Evolutionary conservation across 2,329 filamentous ascomycete species (phyloP), one percentile per base, ranked within the genome.

Genomic region (Penicillium freii): DNA sequence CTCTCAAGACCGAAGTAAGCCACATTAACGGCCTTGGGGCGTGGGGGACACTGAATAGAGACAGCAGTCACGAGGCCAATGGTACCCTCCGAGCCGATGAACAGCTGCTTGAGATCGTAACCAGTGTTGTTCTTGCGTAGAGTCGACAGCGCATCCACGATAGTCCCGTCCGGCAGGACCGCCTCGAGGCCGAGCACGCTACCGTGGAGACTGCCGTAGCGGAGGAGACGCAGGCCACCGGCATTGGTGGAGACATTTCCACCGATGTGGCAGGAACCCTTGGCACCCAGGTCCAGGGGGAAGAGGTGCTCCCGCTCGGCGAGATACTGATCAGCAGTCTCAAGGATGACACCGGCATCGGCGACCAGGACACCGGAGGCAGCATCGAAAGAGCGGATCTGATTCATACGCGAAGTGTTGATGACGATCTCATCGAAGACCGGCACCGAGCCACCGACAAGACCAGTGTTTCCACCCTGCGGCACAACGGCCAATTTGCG

Each of bases 371-470:
- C 88, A 50, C 94, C 94, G 52, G 91, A 96, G 50, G 95, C 89
- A 53, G 95, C 89, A 75, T 99, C 94, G 69, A 99, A 97, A 3
- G 88, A 92, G 67, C 89, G 85, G 61, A 99, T 92, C 69, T 86
- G 79, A 80, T 95, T 96, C 91, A 99, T 94, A 63, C 91, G 89
- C 64, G 85, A 84, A 73, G 94, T 87, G 76, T 88, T 96, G 79
- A 99, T 84, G 67, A 99, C 90, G 66, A 99, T 96, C 81, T 99
- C 95, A 73, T 99, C 95, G 72, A 97, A 99, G 21, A 99, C 92
- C 1, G 95, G 94, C 29, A 99, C 90, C 0, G 91, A 96, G 48
- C 94, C 94, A 57, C 94, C 95, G 2, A 99, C 94, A 34, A 99
- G 82, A 7, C 94, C 95, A 3, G 94, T 96, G 76, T 99, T 99